These are phyloP conservation scores for Abrus precatorius DNA, from an alignment of 306 rosid species.

Conservation along the genomic window DNA sequence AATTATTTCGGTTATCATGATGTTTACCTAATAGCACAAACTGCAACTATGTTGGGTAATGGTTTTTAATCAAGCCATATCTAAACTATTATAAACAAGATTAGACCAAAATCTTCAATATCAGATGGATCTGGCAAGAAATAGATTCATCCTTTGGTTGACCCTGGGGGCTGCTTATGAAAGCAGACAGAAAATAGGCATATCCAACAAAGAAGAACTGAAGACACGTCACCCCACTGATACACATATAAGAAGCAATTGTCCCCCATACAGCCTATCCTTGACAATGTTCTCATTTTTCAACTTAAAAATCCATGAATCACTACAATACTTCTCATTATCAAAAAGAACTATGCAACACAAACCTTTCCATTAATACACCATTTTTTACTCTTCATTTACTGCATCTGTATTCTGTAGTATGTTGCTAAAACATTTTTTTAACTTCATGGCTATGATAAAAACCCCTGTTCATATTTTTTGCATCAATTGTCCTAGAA, in stretches of 20 bases:
- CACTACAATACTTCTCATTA: conserved; percentile 26
- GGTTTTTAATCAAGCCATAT: conserved; percentile 26
- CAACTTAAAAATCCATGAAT: conserved; percentile 37
- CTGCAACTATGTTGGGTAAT: conserved; percentile 19
- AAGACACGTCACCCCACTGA: conserved; percentile 8
- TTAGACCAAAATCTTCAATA: not conserved
- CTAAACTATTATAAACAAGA: not conserved
- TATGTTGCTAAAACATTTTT: conserved; percentile 31
- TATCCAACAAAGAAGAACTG: conserved; percentile 19
- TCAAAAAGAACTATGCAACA: conserved; percentile 22
- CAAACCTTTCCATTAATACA: conserved; percentile 19
- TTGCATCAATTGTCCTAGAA: conserved; percentile 36
- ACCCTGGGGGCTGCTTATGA: conserved; percentile 18
- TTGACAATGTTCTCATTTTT: conserved; percentile 6
- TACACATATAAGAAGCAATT: conserved; percentile 22
- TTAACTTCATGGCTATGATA: conserved; percentile 40
- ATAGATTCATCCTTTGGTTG: conserved; percentile 30
- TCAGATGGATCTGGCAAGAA: conserved; percentile 26
- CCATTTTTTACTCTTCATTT: conserved; percentile 26
- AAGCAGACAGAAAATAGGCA: conserved; percentile 37
- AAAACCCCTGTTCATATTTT: conserved; percentile 35
- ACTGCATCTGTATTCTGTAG: conserved; percentile 2
- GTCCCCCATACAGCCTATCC: conserved; percentile 21
- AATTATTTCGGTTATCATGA: conserved; percentile 17
- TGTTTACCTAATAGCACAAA: conserved; percentile 1